Percentiles rank a stretch among this genome's conserved stretches.
Conservation (phyloP, 306 rosid species). For the Biancaea sappan region DNA sequence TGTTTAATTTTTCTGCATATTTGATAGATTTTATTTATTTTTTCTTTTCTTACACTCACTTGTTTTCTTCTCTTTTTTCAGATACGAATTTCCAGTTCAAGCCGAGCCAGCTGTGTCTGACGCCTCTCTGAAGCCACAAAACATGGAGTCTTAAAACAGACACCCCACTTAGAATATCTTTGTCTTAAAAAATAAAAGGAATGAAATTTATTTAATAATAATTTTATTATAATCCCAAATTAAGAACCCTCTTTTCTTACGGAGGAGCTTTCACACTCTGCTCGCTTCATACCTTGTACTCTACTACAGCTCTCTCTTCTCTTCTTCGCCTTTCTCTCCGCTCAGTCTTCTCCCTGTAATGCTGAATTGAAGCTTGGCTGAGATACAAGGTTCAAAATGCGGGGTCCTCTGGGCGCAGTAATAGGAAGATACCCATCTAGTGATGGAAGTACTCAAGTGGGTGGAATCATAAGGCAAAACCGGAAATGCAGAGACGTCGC, state of each 20-base stretch:
- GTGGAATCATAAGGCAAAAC: constrained; percentile 81
- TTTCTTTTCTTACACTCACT: neutral
- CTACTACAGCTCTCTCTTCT: constrained; percentile 35
- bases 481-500: constrained; percentile 85
- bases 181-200: constrained; percentile 49
- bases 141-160: constrained; percentile 26
- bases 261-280: constrained; percentile 27
- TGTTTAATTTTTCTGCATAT: too few relatives aligned
- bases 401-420: constrained; percentile 95
- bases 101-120: constrained; percentile 32
- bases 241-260: constrained; percentile 34
- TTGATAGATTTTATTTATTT: too few relatives aligned
- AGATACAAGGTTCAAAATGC: constrained; percentile 51
- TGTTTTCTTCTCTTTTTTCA: neutral
- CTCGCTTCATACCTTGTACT: constrained; percentile 40
- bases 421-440: constrained; percentile 92
- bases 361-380: constrained; percentile 33
- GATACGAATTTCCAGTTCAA: neutral
- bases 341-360: neutral
- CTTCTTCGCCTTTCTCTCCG: constrained; percentile 14
- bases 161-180: constrained; percentile 35
- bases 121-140: constrained; percentile 37
- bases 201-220: constrained; percentile 1
- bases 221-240: constrained; percentile 60
- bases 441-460: constrained; percentile 77